Base-by-base conservation (phyloP, 169 alveolate genomes). In the Plasmodium berghei region DNA sequence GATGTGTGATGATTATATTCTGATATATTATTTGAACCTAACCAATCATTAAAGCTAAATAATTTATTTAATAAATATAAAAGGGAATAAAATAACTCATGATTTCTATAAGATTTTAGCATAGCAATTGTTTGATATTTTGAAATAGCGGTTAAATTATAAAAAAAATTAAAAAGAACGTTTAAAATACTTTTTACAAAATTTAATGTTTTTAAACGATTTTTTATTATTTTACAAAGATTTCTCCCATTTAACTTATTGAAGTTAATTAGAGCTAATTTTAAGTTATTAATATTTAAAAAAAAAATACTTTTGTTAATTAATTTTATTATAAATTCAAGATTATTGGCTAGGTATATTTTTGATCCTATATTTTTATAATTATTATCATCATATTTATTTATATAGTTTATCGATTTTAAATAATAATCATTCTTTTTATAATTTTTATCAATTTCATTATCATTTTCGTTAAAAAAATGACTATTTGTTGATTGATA, bases 1-100 rank as follows among this genome's bases (percentile, higher is more conserved):
- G 91, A 86, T n/a, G 87, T 26, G 22, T 86, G 87, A 48, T 86
- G 91, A 72, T 86, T 86, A 54, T 72, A 71, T 61, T 86, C 91
- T 20, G 91, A 18, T 71, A 72, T 70, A 45, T 70, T 86, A 63
- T 86, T 86, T 16, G 91, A 86, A 9, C 91, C 91, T 14, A 86
- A 2, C 91, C 91, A 86, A 54, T 86, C 91, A 42, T 40, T 71
- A 86, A 86, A 86, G 64, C 91, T 86, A 12, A 86, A 28, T 40
- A 86, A 86, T 42, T 71, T 86, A 54, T 58, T 56, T 72, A 86
- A n/a, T 59, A 86, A 64, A 71, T 59, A 86, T 8, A 86, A 64
- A 34, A 86, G 56, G 48, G 75, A 42, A 52, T 86, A 86, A 52
- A 86, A 71, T 28, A 86, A 12, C 20, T 86, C 91, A 52, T 72